Conservation (phyloP, 148 eudicot genomes). For the Diospyros kaki region DNA sequence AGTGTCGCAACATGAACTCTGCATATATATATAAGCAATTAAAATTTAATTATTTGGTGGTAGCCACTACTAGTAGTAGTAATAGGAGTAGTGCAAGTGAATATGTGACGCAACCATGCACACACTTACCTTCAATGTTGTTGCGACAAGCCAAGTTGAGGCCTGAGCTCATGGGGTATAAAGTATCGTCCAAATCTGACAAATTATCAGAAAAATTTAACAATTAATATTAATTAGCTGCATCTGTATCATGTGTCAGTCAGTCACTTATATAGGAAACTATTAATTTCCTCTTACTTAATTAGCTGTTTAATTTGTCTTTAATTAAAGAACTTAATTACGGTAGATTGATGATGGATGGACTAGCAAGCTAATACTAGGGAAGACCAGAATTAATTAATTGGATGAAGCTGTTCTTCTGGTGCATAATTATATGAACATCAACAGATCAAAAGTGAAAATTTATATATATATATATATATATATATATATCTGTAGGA, state of each 20-base stretch:
- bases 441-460: no score
- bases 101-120: no score
- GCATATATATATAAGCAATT: conserved; percentile 1
- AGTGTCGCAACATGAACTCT: conserved; percentile 68
- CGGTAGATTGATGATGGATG: neutral
- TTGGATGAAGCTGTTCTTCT: no score
- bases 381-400: neutral
- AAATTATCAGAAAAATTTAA: neutral
- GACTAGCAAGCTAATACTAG: neutral
- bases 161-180: conserved; percentile 87
- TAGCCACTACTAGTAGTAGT: neutral
- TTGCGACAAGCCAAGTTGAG: conserved; percentile 85
- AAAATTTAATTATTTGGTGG: neutral
- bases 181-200: conserved; percentile 84
- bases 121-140: conserved; percentile 70
- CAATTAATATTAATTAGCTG: neutral
- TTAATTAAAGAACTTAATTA: neutral
- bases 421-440: no score
- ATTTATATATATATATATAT: no score
- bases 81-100: neutral
- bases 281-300: neutral
- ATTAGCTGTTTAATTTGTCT: neutral
- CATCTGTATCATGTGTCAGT: neutral
- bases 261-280: no score
- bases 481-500: no score